A percentile compares a stretch with the other conserved stretches of the same genome.
Conservation (phyloP, 352 stramenopile species). For the Hyaloperonospora brassicae region DNA sequence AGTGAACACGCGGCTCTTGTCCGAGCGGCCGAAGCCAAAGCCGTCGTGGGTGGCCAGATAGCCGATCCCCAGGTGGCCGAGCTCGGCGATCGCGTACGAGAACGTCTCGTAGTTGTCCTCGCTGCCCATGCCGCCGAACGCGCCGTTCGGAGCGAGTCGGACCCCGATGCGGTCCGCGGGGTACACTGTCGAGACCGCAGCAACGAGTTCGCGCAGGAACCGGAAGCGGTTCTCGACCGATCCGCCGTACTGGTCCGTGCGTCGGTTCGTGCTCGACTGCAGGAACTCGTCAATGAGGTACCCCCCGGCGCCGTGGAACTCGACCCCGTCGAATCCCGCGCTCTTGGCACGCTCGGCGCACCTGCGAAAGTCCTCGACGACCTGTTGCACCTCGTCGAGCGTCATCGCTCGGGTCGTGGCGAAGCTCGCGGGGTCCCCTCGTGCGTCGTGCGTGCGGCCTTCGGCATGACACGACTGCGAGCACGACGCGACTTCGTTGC, state of each 20-base stretch:
- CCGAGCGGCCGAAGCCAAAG: slow-evolving; percentile 28
- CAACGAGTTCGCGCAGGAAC: slow-evolving; percentile 65
- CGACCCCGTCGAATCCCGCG: slow-evolving; percentile 52
- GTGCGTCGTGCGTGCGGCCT: no score
- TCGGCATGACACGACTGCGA: slow-evolving; percentile 14
- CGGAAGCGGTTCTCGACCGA: slow-evolving; percentile 72
- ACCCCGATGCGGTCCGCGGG: slow-evolving; percentile 29
- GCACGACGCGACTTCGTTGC: slow-evolving; percentile 37
- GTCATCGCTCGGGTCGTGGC: background rate
- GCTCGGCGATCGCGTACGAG: slow-evolving; percentile 24
- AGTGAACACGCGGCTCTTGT: slow-evolving; percentile 23
- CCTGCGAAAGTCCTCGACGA: slow-evolving; percentile 61
- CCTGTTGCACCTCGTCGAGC: slow-evolving; percentile 52
- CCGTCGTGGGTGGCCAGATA: slow-evolving; percentile 37
- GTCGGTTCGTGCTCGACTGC: slow-evolving; percentile 43
- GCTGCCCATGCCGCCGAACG: slow-evolving; percentile 28
- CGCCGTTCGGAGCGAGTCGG: slow-evolving; percentile 29
- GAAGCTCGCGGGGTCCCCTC: slow-evolving; percentile 57
- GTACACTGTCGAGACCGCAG: slow-evolving; percentile 34
- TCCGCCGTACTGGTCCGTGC: slow-evolving; percentile 62
- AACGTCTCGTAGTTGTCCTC: slow-evolving; percentile 39
- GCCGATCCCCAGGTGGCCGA: slow-evolving; percentile 10
- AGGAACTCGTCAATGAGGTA: slow-evolving; percentile 90
- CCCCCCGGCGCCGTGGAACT: slow-evolving; percentile 79
- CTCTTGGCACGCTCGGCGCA: slow-evolving; percentile 43